phyloP scores from a whole-genome alignment of 1,284 basidiomycete species.

The Ustilago sp. region DNA sequence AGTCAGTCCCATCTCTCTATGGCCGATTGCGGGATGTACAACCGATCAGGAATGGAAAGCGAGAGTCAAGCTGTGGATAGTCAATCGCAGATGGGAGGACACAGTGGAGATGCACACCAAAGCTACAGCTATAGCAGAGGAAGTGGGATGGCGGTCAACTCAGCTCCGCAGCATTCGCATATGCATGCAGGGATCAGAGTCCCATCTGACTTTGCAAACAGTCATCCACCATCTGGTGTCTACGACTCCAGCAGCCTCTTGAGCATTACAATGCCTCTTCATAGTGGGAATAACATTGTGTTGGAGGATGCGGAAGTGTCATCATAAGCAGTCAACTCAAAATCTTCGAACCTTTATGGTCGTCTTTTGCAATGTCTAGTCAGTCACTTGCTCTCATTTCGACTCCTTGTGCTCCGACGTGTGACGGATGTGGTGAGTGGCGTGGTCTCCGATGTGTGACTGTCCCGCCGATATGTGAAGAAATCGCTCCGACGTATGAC shows the following conservation, averaged over 20 bases:
- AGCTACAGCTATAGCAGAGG: slow-evolving; percentile 9
- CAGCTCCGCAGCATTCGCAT: slow-evolving; percentile 8
- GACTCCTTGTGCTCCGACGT: too few species aligned
- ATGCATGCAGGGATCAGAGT: slow-evolving; percentile 10
- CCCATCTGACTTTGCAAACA: slow-evolving; percentile 30
- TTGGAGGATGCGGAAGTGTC: slow-evolving; percentile 31
- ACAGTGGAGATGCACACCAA: slow-evolving; percentile 12
- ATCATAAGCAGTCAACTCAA: not conserved
- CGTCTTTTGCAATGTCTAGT: not conserved
- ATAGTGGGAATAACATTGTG: slow-evolving; percentile 21
- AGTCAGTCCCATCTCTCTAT: slow-evolving; percentile 21
- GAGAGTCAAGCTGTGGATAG: not conserved
- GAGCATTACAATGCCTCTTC: slow-evolving; percentile 13
- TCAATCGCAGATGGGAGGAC: not conserved
- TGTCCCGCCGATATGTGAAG: too few species aligned
- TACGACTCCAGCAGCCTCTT: slow-evolving; percentile 28
- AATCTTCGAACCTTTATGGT: not conserved
- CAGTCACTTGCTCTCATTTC: not conserved
- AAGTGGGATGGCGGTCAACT: slow-evolving; percentile 14
- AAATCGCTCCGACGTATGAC: too few species aligned
- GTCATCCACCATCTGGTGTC: slow-evolving; percentile 12
- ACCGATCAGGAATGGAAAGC: slow-evolving; percentile 6
- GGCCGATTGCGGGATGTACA: slow-evolving; percentile 1
- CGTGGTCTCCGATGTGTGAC: too few species aligned
- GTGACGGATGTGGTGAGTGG: too few species aligned